Evolutionary conservation across 1,284 basidiomycete genomes (phyloP).

Genomic region (Heterobasidion annosum): DNA sequence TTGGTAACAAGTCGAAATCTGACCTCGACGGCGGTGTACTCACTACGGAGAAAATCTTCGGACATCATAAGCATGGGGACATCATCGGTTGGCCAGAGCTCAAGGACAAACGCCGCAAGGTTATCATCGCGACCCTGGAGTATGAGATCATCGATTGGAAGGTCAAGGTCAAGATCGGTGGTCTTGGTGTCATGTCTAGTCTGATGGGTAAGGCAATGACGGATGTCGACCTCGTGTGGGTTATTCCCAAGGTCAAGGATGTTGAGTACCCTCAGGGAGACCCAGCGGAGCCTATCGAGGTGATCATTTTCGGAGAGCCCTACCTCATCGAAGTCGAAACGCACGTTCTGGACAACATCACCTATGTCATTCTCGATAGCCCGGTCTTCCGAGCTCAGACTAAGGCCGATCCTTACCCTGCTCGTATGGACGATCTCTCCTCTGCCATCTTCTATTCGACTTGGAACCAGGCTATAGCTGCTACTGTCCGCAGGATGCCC

Average conservation of each 20-base stretch:
- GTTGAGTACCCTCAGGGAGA: constrained; percentile 87
- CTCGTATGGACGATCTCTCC: constrained; percentile 91
- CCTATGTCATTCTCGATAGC: constrained; percentile 85
- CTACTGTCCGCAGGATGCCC: constrained; percentile 76
- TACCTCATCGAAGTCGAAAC: constrained; percentile 93
- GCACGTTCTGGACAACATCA: constrained; percentile 88
- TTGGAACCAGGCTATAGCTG: constrained; percentile 93
- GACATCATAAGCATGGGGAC: constrained; percentile 44
- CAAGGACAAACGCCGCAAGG: constrained; percentile 80
- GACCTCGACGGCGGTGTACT: constrained; percentile 40
- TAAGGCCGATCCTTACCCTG: constrained; percentile 88
- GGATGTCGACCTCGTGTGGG: constrained; percentile 89
- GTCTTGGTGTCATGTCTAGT: constrained; percentile 92
- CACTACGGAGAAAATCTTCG: constrained; percentile 59
- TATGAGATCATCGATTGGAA: constrained; percentile 97
- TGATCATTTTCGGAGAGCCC: constrained; percentile 90
- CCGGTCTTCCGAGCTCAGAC: constrained; percentile 94
- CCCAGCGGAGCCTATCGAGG: constrained; percentile 85
- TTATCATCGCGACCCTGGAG: constrained; percentile 85
- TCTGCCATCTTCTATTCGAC: constrained; percentile 96
- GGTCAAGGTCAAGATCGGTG: constrained; percentile 93
- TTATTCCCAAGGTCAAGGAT: constrained; percentile 89
- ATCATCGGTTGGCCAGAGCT: constrained; percentile 92
- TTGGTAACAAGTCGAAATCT: constrained; percentile 57
- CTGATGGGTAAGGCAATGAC: constrained; percentile 96